These are phyloP conservation scores for Phytophthora niederhauseri DNA, from an alignment of 352 stramenopile genomes.

Conservation along the genomic window DNA sequence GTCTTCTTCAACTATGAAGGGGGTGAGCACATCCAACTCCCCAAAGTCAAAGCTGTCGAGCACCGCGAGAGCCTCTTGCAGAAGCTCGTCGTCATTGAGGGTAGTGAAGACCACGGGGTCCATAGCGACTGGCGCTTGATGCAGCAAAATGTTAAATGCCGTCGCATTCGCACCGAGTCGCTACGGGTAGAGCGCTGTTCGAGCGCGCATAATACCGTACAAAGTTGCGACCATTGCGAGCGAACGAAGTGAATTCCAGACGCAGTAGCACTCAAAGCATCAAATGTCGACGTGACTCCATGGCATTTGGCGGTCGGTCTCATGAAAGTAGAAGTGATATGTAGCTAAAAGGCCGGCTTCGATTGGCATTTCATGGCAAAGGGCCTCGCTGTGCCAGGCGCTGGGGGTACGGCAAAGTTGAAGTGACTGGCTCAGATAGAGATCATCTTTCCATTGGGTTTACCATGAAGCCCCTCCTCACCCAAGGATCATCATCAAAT, in stretches of 20 bases:
- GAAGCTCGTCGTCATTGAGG: slow-evolving; percentile 3
- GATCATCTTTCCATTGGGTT: neutral
- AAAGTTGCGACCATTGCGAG: neutral
- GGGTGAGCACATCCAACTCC: neutral
- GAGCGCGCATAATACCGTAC: neutral
- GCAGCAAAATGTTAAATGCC: slow-evolving; percentile 6
- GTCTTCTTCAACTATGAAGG: neutral
- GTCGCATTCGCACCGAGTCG: neutral
- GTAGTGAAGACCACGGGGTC: neutral
- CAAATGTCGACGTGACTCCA: neutral
- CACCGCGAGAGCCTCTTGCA: slow-evolving; percentile 8
- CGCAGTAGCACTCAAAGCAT: neutral
- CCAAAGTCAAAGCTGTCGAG: slow-evolving; percentile 3
- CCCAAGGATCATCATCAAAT: slow-evolving; percentile 1
- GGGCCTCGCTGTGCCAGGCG: neutral
- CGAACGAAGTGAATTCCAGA: neutral
- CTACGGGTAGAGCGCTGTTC: neutral
- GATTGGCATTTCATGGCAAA: neutral
- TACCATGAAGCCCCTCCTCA: neutral
- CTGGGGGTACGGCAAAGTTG: neutral
- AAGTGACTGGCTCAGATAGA: slow-evolving; percentile 5
- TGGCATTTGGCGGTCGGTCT: neutral
- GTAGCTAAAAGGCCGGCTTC: slow-evolving; percentile 1
- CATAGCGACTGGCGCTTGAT: neutral
- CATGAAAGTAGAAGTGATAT: slow-evolving; percentile 2